These are phyloP conservation scores for Aspergillus arachidicola DNA, from an alignment of 2,329 filamentous ascomycete genomes.

Conservation along the genomic window DNA sequence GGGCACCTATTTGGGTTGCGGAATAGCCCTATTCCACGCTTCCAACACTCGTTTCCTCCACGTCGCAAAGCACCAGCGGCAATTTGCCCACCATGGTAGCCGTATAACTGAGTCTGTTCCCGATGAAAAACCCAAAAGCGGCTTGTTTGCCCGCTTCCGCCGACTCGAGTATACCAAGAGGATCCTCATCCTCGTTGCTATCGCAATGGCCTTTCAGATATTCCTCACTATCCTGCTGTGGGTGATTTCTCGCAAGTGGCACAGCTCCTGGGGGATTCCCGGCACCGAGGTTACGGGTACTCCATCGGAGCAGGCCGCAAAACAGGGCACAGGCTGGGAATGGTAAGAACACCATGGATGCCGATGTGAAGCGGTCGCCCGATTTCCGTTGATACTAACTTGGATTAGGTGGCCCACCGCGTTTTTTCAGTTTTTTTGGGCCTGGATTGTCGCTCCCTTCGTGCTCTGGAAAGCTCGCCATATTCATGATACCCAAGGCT, in stretches of 20 bases:
- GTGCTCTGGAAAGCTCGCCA: slow-evolving; percentile 63
- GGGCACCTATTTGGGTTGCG: slow-evolving; percentile 65
- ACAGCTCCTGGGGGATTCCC: slow-evolving; percentile 49
- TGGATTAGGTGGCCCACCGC: slow-evolving; percentile 19
- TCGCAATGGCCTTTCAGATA: slow-evolving; percentile 62
- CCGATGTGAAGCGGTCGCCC: not conserved
- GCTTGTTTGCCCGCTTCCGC: slow-evolving; percentile 26
- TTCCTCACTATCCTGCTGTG: slow-evolving; percentile 62
- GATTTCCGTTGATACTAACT: not conserved
- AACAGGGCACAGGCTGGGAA: slow-evolving; percentile 59
- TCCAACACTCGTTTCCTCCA: slow-evolving; percentile 64
- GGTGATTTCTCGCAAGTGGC: slow-evolving; percentile 67
- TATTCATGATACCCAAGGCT: slow-evolving; percentile 67
- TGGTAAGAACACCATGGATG: slow-evolving; percentile 48
- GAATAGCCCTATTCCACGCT: slow-evolving; percentile 68
- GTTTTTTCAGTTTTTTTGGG: slow-evolving; percentile 36
- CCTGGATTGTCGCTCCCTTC: slow-evolving; percentile 24
- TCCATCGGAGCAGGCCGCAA: slow-evolving; percentile 46
- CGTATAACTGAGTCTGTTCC: slow-evolving; percentile 7
- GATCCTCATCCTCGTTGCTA: slow-evolving; percentile 46
- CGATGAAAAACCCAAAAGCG: slow-evolving; percentile 11
- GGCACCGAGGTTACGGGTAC: slow-evolving; percentile 58
- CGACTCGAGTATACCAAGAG: slow-evolving; percentile 29
- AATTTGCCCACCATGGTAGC: slow-evolving; percentile 36
- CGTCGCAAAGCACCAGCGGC: slow-evolving; percentile 58